Conservation (phyloP, 75 land plant genomes). For the Cryptomeria japonica region DNA sequence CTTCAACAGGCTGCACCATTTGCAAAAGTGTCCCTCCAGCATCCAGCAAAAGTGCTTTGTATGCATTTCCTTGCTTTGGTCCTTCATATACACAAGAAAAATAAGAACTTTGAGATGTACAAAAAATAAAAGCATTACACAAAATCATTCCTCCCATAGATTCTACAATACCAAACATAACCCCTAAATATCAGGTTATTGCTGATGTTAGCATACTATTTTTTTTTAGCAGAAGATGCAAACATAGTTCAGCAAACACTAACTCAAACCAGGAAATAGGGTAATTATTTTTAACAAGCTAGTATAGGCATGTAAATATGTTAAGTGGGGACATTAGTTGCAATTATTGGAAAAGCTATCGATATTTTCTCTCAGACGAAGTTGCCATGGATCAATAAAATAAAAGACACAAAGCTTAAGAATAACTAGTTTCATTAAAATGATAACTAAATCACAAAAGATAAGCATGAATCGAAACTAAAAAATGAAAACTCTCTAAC, state of each 20-base stretch:
- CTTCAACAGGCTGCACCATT: constrained; percentile 69
- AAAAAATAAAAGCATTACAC: background rate
- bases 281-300: background rate
- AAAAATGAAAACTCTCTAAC: background rate
- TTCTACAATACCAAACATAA: background rate
- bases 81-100: background rate
- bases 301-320: background rate
- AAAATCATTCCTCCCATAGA: background rate
- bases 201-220: background rate
- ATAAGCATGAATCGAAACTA: background rate
- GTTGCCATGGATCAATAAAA: background rate
- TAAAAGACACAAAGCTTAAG: background rate
- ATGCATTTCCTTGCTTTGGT: constrained; percentile 23
- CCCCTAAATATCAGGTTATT: background rate
- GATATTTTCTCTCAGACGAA: background rate
- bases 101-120: background rate
- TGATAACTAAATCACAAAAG: background rate
- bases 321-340: background rate
- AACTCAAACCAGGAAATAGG: background rate
- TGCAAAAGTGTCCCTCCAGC: constrained; percentile 90
- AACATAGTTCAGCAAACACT: background rate
- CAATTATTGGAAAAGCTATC: background rate
- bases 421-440: background rate
- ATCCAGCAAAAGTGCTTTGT: constrained; percentile 73
- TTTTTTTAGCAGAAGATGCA: background rate